Evolutionary conservation across 352 stramenopile genomes (phyloP), one percentile per base, ranked within the genome.

Genomic region (Pythium oligandrum): DNA sequence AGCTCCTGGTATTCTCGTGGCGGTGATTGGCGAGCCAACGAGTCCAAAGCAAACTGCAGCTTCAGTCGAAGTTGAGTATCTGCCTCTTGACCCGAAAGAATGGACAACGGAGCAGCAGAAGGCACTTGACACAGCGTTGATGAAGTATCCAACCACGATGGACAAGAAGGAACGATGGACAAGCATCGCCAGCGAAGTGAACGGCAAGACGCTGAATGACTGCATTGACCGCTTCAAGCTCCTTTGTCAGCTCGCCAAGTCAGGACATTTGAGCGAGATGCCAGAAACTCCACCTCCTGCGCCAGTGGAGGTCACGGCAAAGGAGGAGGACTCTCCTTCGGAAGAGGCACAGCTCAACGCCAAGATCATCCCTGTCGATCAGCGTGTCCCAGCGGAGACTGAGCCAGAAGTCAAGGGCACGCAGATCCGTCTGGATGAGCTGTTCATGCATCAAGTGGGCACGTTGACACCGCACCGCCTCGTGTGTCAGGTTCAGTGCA

Each of bases 221-320:
- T 94, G 83, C 45, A 90, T 94, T 44, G 81, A 90, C 39, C 79
- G 83, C 3, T 94, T 83, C 55, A 85, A 91, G 59, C 51, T 74
- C 39, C 53, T 94, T 2, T 79, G 71, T 39, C 56, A 73, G 26
- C 47, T 88, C 34, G 59, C 92, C 0, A 70, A 73, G 30, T 68
- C 51, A 3, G 63, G 55, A 5, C 45, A 53, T 12, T 42, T 42
- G 9, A 62, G 61, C 33, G 53, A 54, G 3, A 52, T 60, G n/a
- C 44, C 58, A 26, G 7, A 42, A 12, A 12, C 12, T 12, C 7
- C 7, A 8, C 38, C 48, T 4, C 9, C 10, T 5, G 17, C 12
- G 6, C 44, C 44, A 42, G 43, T 32, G 3, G 9, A 45, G n/a
- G 43, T 59, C 6, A 40, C 71, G 12, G 54, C 65, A 11, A 39